Conservation (phyloP, 78 protist species). For the Dictyostelium intermedium region DNA sequence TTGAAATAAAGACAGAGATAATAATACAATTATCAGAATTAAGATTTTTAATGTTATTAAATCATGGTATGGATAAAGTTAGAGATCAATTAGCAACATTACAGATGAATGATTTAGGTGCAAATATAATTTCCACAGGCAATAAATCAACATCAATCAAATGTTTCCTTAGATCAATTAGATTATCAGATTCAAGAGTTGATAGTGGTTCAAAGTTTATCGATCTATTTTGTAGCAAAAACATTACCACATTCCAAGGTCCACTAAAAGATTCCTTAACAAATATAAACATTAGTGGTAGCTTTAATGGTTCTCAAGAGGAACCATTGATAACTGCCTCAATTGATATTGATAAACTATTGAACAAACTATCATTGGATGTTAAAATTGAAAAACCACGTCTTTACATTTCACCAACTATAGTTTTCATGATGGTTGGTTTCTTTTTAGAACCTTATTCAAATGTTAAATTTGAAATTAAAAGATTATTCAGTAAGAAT, state of each 20-base stretch:
- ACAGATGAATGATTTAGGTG: slow-evolving; percentile 24
- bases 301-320: not conserved
- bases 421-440: slow-evolving; percentile 13
- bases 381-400: slow-evolving; percentile 43
- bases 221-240: slow-evolving; percentile 58
- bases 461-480: not conserved
- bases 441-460: slow-evolving; percentile 26
- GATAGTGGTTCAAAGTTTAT: slow-evolving; percentile 21
- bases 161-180: not conserved
- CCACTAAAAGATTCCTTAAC: slow-evolving; percentile 13
- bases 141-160: not conserved
- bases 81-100: not conserved
- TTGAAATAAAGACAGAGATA: slow-evolving; percentile 18
- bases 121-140: not conserved
- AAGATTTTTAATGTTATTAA: not conserved
- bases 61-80: not conserved
- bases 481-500: not conserved
- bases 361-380: not conserved
- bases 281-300: not conserved
- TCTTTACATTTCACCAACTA: slow-evolving; percentile 36
- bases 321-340: slow-evolving; percentile 3
- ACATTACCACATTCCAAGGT: slow-evolving; percentile 46
- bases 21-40: slow-evolving; percentile 8
- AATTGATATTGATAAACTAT: not conserved
- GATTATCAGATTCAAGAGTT: slow-evolving; percentile 33